phyloP scores from a whole-genome alignment of 73 alveolate species.

The Uronychia setigera region DNA sequence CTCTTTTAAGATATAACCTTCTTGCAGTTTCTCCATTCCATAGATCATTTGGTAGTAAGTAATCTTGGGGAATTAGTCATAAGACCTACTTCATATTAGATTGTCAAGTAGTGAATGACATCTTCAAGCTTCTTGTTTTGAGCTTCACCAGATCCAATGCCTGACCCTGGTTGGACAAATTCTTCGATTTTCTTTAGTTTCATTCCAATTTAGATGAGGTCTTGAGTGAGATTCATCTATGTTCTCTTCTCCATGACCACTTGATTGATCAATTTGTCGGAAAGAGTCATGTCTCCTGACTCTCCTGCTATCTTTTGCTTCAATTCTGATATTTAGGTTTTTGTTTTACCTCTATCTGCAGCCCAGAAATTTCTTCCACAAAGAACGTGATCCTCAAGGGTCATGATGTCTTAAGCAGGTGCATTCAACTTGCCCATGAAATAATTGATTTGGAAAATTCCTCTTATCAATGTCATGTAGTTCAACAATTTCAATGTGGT shows the following conservation, averaged over 20 bases:
- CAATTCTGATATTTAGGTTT: background rate
- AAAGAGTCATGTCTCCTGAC: constrained; percentile 1
- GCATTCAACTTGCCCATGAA: constrained; percentile 43
- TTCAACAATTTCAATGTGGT: constrained; percentile 19
- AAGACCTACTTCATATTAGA: constrained; percentile 8
- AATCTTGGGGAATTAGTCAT: background rate
- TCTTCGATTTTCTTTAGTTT: constrained; percentile 3
- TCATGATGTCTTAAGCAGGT: constrained; percentile 21
- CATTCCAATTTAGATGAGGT: constrained; percentile 8
- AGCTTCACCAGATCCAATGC: background rate
- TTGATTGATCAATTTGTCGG: constrained; percentile 40
- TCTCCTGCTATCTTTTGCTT: constrained; percentile 1
- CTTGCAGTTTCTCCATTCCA: constrained; percentile 40
- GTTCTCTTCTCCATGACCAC: constrained; percentile 58
- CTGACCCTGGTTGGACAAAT: constrained; percentile 2
- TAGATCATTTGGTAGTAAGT: constrained; percentile 24
- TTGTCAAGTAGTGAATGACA: constrained; percentile 2
- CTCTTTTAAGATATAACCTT: constrained; percentile 15
- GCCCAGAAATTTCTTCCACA: constrained; percentile 51
- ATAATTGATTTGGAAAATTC: constrained; percentile 28
- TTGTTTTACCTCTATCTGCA: constrained; percentile 16
- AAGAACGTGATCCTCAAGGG: constrained; percentile 27
- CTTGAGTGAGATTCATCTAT: constrained; percentile 35
- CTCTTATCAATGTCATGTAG: constrained; percentile 26
- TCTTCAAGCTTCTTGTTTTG: constrained; percentile 9